phyloP scores from a whole-genome alignment of 257 asterid genomes.

The Plantago major region DNA sequence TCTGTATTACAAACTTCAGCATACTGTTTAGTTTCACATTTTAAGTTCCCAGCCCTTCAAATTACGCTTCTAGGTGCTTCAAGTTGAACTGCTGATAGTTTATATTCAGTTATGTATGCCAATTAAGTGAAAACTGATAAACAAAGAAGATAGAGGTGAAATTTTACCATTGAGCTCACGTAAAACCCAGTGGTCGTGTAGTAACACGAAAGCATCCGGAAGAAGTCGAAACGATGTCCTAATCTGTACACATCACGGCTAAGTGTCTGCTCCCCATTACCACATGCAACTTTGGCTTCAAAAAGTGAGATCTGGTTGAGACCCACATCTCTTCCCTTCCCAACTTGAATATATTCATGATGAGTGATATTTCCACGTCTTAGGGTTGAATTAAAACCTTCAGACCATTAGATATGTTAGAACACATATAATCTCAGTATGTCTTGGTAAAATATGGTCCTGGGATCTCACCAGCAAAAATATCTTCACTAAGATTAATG shows the following conservation, averaged over 20 bases:
- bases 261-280: conserved; percentile 55
- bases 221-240: conserved; percentile 55
- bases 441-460: not conserved
- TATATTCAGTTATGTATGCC: too few relatives aligned
- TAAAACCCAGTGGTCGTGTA: conserved; percentile 56
- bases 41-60: not conserved
- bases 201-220: conserved; percentile 52
- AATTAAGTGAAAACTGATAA: too few relatives aligned
- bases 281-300: conserved; percentile 59
- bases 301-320: conserved; percentile 27
- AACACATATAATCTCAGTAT: not conserved
- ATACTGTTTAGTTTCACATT: not conserved
- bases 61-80: not conserved
- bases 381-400: conserved; percentile 48
- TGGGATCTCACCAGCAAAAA: conserved; percentile 48
- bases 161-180: conserved; percentile 50
- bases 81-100: too few relatives aligned
- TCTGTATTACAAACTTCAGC: not conserved
- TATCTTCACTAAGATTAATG: conserved; percentile 57
- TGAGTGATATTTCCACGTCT: conserved; percentile 49
- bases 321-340: conserved; percentile 58
- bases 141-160: not conserved
- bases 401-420: conserved; percentile 11
- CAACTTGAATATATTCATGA: conserved; percentile 53
- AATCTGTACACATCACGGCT: conserved; percentile 56